Conservation (phyloP, 2,329 filamentous ascomycete species). For the Fusarium tanahbumbuense region DNA sequence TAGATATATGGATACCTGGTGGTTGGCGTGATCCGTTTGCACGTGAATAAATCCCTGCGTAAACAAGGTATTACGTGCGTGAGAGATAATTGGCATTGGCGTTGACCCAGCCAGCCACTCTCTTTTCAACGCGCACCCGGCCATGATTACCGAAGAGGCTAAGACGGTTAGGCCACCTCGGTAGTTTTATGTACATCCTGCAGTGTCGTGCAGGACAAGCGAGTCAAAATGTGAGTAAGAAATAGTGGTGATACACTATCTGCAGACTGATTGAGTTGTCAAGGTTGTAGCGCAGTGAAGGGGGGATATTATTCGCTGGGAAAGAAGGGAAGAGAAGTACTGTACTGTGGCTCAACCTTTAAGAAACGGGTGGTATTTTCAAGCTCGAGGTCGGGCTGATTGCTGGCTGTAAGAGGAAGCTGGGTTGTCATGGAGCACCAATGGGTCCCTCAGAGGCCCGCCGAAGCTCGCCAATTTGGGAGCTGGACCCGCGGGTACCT, state of each 20-base stretch:
- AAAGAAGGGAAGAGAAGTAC: background rate
- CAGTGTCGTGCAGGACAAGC: slow-evolving; percentile 24
- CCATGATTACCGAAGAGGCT: slow-evolving; percentile 37
- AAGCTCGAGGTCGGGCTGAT: background rate
- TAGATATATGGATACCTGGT: background rate
- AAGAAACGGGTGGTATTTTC: slow-evolving; percentile 1
- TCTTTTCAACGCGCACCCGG: slow-evolving; percentile 31
- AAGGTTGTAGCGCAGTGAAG: background rate
- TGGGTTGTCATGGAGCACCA: slow-evolving; percentile 20
- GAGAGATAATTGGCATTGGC: slow-evolving; percentile 5
- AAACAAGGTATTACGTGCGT: slow-evolving; percentile 1
- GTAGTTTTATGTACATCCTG: slow-evolving; percentile 32
- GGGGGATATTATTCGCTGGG: background rate
- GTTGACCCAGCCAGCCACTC: slow-evolving; percentile 30
- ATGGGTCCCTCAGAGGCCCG: slow-evolving; percentile 2
- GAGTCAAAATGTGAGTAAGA: slow-evolving; percentile 1
- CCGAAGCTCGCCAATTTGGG: slow-evolving; percentile 26
- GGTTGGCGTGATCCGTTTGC: slow-evolving; percentile 18
- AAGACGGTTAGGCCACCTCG: slow-evolving; percentile 26
- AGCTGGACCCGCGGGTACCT: slow-evolving; percentile 26
- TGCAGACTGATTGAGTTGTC: background rate
- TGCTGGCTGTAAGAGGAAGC: slow-evolving; percentile 34
- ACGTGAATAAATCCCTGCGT: slow-evolving; percentile 36
- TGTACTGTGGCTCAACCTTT: background rate
- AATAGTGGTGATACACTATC: background rate